These are phyloP conservation scores for Podaxis pistillaris DNA, from an alignment of 768 basidiomycete genomes.

Conservation along the genomic window DNA sequence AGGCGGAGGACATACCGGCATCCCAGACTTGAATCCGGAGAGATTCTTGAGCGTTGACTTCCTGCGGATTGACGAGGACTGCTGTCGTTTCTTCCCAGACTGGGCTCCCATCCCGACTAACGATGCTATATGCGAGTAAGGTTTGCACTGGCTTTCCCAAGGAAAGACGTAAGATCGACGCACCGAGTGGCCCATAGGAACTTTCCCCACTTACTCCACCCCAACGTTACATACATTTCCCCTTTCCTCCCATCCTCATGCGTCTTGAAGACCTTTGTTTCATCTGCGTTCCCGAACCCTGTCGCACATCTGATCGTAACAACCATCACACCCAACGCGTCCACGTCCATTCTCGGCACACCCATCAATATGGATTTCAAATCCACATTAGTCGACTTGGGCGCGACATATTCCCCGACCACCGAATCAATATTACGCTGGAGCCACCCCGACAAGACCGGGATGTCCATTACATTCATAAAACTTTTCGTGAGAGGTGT, in stretches of 20 bases:
- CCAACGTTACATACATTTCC: conserved; percentile 62
- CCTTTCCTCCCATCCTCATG: conserved; percentile 26
- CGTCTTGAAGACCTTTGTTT: conserved; percentile 31
- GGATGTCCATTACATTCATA: conserved; percentile 80
- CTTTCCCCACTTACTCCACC: conserved; percentile 62
- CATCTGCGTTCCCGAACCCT: conserved; percentile 43
- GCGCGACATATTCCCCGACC: conserved; percentile 62
- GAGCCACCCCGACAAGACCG: conserved; percentile 66
- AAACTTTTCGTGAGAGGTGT: conserved; percentile 61
- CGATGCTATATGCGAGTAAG: conserved; percentile 41
- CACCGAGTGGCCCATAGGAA: conserved; percentile 67
- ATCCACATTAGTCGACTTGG: conserved; percentile 69
- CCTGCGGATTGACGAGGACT: conserved; percentile 60
- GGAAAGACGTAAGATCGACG: neutral
- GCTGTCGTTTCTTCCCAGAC: conserved; percentile 70
- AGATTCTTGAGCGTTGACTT: conserved; percentile 65
- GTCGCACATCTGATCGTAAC: conserved; percentile 64
- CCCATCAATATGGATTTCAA: conserved; percentile 62
- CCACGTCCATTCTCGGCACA: conserved; percentile 61
- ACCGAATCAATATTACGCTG: conserved; percentile 65
- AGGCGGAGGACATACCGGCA: conserved; percentile 40
- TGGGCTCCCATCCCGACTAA: conserved; percentile 58
- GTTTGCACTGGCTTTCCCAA: neutral
- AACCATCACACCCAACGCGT: conserved; percentile 62
- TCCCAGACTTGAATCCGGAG: conserved; percentile 72